Conservation (phyloP, 2,329 filamentous ascomycete genomes). For the Penicillium digitatum region DNA sequence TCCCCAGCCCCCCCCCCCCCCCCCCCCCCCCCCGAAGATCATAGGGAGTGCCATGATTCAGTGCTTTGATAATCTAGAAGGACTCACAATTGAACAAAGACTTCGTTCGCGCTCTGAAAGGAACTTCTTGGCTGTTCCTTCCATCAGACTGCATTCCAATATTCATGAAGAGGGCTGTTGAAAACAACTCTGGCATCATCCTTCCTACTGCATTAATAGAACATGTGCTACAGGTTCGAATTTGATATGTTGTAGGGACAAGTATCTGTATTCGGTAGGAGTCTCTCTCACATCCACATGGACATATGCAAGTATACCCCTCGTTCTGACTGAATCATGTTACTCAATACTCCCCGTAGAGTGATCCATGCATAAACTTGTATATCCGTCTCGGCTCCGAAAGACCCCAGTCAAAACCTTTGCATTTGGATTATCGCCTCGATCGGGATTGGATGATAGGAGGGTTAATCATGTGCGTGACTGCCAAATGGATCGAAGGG, state of each 20-base stretch:
- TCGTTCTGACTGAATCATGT: not conserved
- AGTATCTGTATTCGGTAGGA: not conserved
- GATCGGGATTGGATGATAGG: not conserved
- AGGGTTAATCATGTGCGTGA: not conserved
- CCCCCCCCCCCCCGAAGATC: not conserved
- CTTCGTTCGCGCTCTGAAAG: not conserved
- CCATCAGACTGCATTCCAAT: not conserved
- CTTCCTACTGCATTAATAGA: not conserved
- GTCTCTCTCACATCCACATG: not conserved
- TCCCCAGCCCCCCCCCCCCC: not conserved
- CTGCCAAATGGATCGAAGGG: not conserved
- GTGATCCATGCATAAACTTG: not conserved
- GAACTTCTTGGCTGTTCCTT: not conserved
- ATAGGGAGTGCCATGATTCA: not conserved
- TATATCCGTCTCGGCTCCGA: not conserved
- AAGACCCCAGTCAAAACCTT: not conserved
- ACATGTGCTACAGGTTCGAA: not conserved
- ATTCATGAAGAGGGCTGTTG: not conserved
- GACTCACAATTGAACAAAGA: not conserved
- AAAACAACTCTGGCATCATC: not conserved
- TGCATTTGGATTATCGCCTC: not conserved
- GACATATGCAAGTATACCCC: not conserved
- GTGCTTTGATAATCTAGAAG: not conserved
- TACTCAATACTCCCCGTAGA: not conserved
- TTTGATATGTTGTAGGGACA: not conserved